These are phyloP conservation scores for Claviceps pusilla DNA, from an alignment of 2,329 filamentous ascomycete species.

Conservation along the genomic window DNA sequence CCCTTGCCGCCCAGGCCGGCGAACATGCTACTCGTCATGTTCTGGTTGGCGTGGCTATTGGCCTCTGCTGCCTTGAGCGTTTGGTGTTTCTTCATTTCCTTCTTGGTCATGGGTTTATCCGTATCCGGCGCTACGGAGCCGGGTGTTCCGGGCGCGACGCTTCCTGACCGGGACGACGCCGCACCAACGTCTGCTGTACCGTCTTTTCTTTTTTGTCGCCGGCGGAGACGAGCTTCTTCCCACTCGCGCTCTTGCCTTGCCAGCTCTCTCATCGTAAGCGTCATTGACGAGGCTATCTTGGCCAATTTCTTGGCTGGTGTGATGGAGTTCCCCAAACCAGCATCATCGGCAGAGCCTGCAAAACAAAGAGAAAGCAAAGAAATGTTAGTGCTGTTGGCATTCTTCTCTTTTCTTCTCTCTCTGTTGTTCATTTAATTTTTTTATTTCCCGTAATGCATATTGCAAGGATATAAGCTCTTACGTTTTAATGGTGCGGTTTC, in stretches of 20 bases:
- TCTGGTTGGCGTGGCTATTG: slow-evolving; percentile 66
- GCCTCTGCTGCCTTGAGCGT: slow-evolving; percentile 66
- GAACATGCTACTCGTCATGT: slow-evolving; percentile 66
- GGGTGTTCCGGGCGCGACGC: slow-evolving; percentile 44
- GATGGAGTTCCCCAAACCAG: slow-evolving; percentile 22
- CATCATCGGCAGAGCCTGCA: slow-evolving; percentile 26
- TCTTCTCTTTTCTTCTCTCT: not conserved
- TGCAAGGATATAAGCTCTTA: slow-evolving; percentile 22
- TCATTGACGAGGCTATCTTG: slow-evolving; percentile 35
- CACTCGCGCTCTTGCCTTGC: slow-evolving; percentile 52
- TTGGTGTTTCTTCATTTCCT: slow-evolving; percentile 63
- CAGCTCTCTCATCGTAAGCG: slow-evolving; percentile 43
- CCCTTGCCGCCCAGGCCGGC: slow-evolving; percentile 48
- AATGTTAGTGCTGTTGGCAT: not conserved
- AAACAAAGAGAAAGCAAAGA: not conserved
- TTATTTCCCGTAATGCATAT: no score
- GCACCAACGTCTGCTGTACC: slow-evolving; percentile 36
- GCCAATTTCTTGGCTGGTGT: slow-evolving; percentile 29
- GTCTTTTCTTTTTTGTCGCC: slow-evolving; percentile 48
- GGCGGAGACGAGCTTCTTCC: slow-evolving; percentile 57
- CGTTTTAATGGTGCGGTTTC: slow-evolving; percentile 44
- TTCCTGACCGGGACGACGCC: slow-evolving; percentile 36
- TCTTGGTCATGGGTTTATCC: slow-evolving; percentile 66
- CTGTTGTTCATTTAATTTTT: not conserved
- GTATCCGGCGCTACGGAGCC: slow-evolving; percentile 47